Evolutionary conservation across 116 monocot genomes (phyloP), one percentile per base, ranked within the genome.

Genomic region (Posidonia oceanica): DNA sequence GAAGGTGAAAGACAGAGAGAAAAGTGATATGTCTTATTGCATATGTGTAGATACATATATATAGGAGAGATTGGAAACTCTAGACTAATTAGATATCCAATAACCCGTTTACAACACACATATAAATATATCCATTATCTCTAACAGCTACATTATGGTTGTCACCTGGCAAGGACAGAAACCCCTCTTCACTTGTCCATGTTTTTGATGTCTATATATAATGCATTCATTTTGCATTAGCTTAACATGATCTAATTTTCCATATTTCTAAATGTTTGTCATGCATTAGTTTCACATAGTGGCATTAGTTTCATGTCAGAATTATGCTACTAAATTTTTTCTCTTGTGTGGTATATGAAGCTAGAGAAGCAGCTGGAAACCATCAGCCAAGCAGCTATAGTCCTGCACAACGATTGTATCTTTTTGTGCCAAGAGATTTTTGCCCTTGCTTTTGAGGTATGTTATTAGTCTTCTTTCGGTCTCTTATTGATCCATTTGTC

Each of bases 401-500:
- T 91, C 41, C 39, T 89, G 36, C 80, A 96, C 74, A 91, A 96
- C 75, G 96, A 96, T 44, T 87, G 77, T 73, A 70, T 79, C n/a
- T 89, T 87, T 79, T 64, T 96, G 60, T 83, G 86, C 16, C 89
- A 91, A 54, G 96, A 96, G 75, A 78, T 91, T 76, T 75, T 83
- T 61, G 91, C 82, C 13, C 96, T 96, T 75, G 72, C 96, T 13
- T 96, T 87, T 85, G 80, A 96, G 94, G 94, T 94, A 75, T 63
- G 66, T 53, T 36, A 23, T 68, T 39, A 41, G 10, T 52, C 21
- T 54, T 29, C 36, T 17, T 52, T 14, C 16, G 16, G 15, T 64
- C 38, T 41, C n/a, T 58, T 58, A 58, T 58, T n/a, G 16, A 10
- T 48, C 8, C 12, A 1, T 10, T 48, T 48, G 48, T 4, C 48